These are phyloP conservation scores for Saccharum hybrid DNA, from an alignment of 202 grass and related monocot genomes.

Conservation along the genomic window DNA sequence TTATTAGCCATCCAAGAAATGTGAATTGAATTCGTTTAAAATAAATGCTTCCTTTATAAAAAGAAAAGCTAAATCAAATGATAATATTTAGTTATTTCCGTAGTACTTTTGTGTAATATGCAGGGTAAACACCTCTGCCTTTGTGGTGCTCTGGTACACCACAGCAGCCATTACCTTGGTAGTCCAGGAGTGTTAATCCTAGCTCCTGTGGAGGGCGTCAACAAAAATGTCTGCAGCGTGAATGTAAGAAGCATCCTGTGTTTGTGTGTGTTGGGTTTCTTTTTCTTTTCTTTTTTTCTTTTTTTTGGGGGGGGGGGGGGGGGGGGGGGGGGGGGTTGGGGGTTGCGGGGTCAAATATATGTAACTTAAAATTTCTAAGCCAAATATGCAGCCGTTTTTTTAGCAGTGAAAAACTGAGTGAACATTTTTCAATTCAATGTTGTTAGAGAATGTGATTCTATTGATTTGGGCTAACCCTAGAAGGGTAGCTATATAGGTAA, in stretches of 20 bases:
- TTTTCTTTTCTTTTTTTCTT: too few species aligned
- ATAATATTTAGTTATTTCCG: slow-evolving; percentile 19
- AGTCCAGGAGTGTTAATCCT: neutral
- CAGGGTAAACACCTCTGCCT: neutral
- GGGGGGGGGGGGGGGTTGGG: too few species aligned
- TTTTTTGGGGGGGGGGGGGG: too few species aligned
- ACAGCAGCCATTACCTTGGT: neutral
- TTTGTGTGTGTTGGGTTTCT: neutral
- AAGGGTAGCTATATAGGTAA: too few species aligned
- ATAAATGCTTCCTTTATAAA: neutral
- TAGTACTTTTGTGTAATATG: slow-evolving; percentile 4
- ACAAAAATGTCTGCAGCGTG: neutral
- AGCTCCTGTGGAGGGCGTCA: neutral
- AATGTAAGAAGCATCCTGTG: neutral
- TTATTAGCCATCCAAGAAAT: slow-evolving; percentile 19
- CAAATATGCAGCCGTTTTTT: neutral
- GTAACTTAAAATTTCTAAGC: slow-evolving; percentile 7
- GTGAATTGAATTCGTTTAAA: slow-evolving; percentile 16
- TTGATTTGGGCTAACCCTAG: too few species aligned
- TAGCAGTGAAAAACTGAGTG: slow-evolving; percentile 1
- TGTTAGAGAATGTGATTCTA: too few species aligned
- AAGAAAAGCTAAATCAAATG: slow-evolving; percentile 18
- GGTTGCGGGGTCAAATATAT: slow-evolving; percentile 1
- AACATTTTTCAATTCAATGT: slow-evolving; percentile 22
- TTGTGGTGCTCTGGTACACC: neutral